Conservation (phyloP, 768 basidiomycete species). For the Guyanaporus albipodus region DNA sequence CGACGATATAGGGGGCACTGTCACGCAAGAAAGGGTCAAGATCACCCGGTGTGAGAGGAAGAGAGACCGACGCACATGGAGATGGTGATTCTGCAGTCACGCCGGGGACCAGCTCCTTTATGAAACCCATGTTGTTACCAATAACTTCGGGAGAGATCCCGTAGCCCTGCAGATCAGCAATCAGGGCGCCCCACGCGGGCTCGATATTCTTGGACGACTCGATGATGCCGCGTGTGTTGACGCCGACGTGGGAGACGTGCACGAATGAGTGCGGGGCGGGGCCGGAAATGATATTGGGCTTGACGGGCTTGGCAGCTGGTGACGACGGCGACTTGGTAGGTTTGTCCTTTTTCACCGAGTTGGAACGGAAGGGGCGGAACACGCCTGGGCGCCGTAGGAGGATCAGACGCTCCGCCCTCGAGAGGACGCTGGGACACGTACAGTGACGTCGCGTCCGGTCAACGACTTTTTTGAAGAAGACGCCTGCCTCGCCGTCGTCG, state of each 20-base stretch:
- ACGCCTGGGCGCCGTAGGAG: conserved; percentile 12
- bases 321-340: conserved; percentile 35
- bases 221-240: conserved; percentile 46
- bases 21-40: background rate
- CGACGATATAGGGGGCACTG: conserved; percentile 8
- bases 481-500: conserved; percentile 55
- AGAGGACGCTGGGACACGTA: conserved; percentile 9
- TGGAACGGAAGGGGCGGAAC: conserved; percentile 27
- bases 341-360: conserved; percentile 21
- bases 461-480: conserved; percentile 59
- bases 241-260: conserved; percentile 63
- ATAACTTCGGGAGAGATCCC: conserved; percentile 33
- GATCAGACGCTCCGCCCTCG: conserved; percentile 1
- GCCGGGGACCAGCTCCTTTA: conserved; percentile 27
- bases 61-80: conserved; percentile 10
- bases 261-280: conserved; percentile 60
- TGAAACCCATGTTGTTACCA: conserved; percentile 33
- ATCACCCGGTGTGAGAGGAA: background rate
- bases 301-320: conserved; percentile 34
- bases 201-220: conserved; percentile 54
- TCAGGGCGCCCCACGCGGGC: conserved; percentile 48
- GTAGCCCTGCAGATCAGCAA: conserved; percentile 40
- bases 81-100: background rate
- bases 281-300: conserved; percentile 46
- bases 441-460: conserved; percentile 45